Evolutionary conservation across 805 yeast species (phyloP), one percentile per base, ranked within the genome.

Genomic region (Candida cerambycidarum): DNA sequence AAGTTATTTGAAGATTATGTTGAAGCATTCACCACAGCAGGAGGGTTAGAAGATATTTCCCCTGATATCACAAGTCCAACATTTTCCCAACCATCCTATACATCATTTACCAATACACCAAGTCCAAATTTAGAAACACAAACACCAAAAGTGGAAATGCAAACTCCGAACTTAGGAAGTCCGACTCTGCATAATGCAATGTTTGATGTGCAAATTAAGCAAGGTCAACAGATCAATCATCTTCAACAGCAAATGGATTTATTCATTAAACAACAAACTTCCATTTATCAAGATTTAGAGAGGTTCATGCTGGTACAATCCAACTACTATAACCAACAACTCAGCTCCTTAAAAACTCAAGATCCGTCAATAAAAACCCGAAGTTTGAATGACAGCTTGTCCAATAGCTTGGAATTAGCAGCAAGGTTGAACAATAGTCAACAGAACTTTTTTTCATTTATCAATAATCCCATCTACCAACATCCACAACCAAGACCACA

Each of bases 401-500:
- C 36, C 14, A 47, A 46, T 21, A 52, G 57, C n/a, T 38, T 48
- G n/a, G 54, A 55, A 5, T 43, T 55, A 21, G 40, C 56, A 19
- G 32, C 50, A 5, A 52, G 53, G 19, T 38, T 57, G 14, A 48
- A 43, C 19, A 30, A 16, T 25, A 35, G 36, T 25, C 41, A 38
- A 38, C 48, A 27, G 13, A 36, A 21, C 3, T 42, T 42, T 16
- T 39, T 42, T 32, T 28, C 48, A 9, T 17, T 42, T 21, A 39
- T 29, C 6, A 32, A 39, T 16, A 35, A 36, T 24, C 38, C 38
- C 3, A 12, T 34, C 14, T 34, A 34, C 12, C 38, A 34, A 3
- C 36, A 19, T 3, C 33, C 19, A 15, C 10, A n/a, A n/a, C 16
- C 28, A 3, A 10, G 12, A 33, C 8, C 28, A 15, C 37, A 12